phyloP scores from a whole-genome alignment of 2,329 filamentous ascomycete genomes.

The Stagonosporopsis vannaccii region DNA sequence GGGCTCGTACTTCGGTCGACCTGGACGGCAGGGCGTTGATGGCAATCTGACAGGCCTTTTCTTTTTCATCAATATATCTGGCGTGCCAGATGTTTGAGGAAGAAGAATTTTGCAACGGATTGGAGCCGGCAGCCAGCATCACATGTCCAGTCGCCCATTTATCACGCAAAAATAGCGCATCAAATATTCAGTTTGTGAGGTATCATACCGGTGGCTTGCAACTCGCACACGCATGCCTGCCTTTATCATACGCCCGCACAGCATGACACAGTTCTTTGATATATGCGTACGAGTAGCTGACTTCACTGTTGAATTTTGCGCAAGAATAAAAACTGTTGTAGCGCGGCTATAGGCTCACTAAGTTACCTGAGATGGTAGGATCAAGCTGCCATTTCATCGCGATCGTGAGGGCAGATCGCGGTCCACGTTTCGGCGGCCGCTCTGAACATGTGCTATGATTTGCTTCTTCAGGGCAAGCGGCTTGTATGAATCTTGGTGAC shows the following conservation, averaged over 20 bases:
- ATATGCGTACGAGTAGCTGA: too few relatives aligned
- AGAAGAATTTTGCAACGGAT: slow-evolving; percentile 21
- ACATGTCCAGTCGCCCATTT: too few relatives aligned
- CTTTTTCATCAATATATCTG: slow-evolving; percentile 43
- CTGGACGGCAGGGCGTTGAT: slow-evolving; percentile 79
- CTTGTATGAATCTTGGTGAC: slow-evolving; percentile 8
- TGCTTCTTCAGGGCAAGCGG: slow-evolving; percentile 4
- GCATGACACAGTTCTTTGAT: too few relatives aligned
- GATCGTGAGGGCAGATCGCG: slow-evolving; percentile 8
- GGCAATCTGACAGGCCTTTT: slow-evolving; percentile 79
- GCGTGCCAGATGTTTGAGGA: slow-evolving; percentile 43
- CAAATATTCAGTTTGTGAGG: too few relatives aligned
- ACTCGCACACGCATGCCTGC: too few relatives aligned
- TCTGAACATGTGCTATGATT: slow-evolving; percentile 2
- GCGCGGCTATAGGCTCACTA: too few relatives aligned
- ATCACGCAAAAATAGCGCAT: too few relatives aligned
- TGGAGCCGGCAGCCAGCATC: too few relatives aligned
- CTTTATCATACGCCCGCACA: too few relatives aligned
- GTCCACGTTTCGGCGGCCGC: slow-evolving; percentile 1
- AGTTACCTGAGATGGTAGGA: background rate
- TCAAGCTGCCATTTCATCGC: background rate
- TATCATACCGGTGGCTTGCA: too few relatives aligned
- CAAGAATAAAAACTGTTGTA: too few relatives aligned
- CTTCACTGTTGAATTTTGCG: too few relatives aligned
- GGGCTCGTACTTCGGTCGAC: slow-evolving; percentile 78